phyloP scores from a whole-genome alignment of 768 basidiomycete species.

The Boletellus sp. region DNA sequence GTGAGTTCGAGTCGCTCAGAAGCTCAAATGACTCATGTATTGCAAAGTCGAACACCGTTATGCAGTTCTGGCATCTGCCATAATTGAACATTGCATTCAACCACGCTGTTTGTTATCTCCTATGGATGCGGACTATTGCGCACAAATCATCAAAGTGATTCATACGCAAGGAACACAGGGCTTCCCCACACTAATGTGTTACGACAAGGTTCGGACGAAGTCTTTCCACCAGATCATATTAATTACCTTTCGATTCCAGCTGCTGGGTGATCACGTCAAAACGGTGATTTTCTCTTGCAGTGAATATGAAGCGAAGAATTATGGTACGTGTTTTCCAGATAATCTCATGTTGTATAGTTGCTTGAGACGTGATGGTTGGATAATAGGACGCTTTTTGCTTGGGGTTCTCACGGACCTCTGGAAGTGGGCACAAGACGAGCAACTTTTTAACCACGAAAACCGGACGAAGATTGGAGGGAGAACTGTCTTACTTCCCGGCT shows the following conservation, averaged over 20 bases:
- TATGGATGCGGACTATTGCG: slow-evolving; percentile 94
- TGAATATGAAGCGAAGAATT: slow-evolving; percentile 94
- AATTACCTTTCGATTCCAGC: slow-evolving; percentile 39
- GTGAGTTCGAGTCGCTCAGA: slow-evolving; percentile 27
- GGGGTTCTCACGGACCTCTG: slow-evolving; percentile 75
- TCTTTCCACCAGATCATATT: background rate
- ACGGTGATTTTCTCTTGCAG: slow-evolving; percentile 89
- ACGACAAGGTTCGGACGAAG: slow-evolving; percentile 60
- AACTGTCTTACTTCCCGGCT: slow-evolving; percentile 61
- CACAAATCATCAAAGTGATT: slow-evolving; percentile 83
- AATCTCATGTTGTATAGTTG: background rate
- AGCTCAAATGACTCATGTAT: slow-evolving; percentile 7
- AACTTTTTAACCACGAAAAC: slow-evolving; percentile 68
- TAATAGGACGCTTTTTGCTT: slow-evolving; percentile 77
- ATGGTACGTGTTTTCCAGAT: slow-evolving; percentile 49
- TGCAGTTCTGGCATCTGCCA: slow-evolving; percentile 49
- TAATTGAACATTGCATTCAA: slow-evolving; percentile 90
- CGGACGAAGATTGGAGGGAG: slow-evolving; percentile 62
- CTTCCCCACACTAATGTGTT: slow-evolving; percentile 82
- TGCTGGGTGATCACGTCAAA: slow-evolving; percentile 81
- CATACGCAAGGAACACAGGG: slow-evolving; percentile 87
- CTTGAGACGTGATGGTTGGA: slow-evolving; percentile 1
- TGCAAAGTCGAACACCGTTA: slow-evolving; percentile 35
- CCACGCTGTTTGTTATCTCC: slow-evolving; percentile 92
- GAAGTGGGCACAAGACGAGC: slow-evolving; percentile 78